Conservation (phyloP, 352 stramenopile genomes). For the Phytophthora ramorum region DNA sequence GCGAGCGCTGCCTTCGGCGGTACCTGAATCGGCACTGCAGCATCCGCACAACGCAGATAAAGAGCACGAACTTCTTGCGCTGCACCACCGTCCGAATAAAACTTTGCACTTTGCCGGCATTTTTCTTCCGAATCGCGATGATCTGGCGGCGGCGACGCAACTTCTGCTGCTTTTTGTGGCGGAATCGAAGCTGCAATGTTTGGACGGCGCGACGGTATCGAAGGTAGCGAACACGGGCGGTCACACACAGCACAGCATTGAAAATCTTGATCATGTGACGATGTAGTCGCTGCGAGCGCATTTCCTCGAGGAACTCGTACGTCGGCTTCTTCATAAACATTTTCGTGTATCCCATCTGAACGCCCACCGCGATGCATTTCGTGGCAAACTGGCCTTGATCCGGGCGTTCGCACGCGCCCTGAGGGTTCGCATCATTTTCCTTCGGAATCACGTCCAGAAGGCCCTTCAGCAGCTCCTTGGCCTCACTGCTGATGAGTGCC, state of each 20-base stretch:
- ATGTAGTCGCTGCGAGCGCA: slow-evolving; percentile 74
- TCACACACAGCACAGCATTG: slow-evolving; percentile 69
- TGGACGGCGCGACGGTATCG: slow-evolving; percentile 59
- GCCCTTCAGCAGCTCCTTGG: slow-evolving; percentile 81
- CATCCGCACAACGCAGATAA: slow-evolving; percentile 60
- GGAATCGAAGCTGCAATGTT: slow-evolving; percentile 66
- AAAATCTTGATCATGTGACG: slow-evolving; percentile 82
- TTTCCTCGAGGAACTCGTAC: slow-evolving; percentile 92
- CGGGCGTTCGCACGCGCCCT: slow-evolving; percentile 72
- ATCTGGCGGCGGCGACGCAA: slow-evolving; percentile 38
- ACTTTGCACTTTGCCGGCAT: slow-evolving; percentile 59
- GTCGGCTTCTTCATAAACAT: slow-evolving; percentile 95
- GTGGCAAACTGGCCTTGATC: slow-evolving; percentile 72
- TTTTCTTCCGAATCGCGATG: slow-evolving; percentile 45
- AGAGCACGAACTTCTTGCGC: slow-evolving; percentile 60
- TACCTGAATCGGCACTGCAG: slow-evolving; percentile 79
- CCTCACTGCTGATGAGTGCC: slow-evolving; percentile 52
- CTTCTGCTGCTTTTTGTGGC: slow-evolving; percentile 57
- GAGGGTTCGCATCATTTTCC: slow-evolving; percentile 81
- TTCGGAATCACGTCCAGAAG: slow-evolving; percentile 92
- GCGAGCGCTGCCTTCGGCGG: slow-evolving; percentile 38
- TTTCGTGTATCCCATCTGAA: slow-evolving; percentile 96
- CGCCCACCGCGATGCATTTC: slow-evolving; percentile 61
- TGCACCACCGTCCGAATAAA: slow-evolving; percentile 65
- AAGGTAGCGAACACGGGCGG: slow-evolving; percentile 63